A percentile compares a stretch with the other conserved stretches of the same genome.
Conservation (phyloP, 208 protist genomes). For the Crithidia acanthocephali region DNA sequence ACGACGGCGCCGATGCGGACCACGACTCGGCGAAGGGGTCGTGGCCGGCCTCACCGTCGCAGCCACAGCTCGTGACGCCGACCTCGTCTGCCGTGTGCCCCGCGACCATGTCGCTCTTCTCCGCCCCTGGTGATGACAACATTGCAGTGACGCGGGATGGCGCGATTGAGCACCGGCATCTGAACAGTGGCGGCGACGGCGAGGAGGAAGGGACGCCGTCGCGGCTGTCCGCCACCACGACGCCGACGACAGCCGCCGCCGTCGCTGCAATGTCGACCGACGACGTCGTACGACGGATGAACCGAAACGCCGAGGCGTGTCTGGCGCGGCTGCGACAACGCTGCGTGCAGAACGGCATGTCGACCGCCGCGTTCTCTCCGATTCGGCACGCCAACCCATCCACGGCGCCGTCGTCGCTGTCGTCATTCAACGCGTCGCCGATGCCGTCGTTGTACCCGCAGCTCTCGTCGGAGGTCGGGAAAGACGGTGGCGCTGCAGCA, state of each 20-base stretch:
- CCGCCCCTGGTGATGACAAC: not conserved
- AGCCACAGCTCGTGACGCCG: not conserved
- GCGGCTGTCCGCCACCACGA: not conserved
- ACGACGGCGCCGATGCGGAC: too few relatives aligned
- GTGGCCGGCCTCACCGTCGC: not conserved
- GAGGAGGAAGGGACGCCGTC: not conserved
- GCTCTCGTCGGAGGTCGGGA: not conserved
- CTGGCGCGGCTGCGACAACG: slow-evolving; percentile 28
- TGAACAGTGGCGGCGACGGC: not conserved
- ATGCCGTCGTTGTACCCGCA: not conserved
- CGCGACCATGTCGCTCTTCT: not conserved
- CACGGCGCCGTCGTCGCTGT: not conserved
- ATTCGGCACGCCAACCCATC: not conserved
- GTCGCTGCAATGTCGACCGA: not conserved
- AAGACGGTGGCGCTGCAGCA: too few relatives aligned
- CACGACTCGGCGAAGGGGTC: too few relatives aligned
- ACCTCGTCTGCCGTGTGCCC: not conserved
- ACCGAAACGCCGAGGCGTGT: slow-evolving; percentile 21
- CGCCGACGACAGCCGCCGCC: not conserved
- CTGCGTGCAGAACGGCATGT: slow-evolving; percentile 18
- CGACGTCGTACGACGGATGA: slow-evolving; percentile 3
- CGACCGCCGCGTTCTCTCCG: not conserved
- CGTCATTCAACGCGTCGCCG: not conserved
- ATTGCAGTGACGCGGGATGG: too few relatives aligned
- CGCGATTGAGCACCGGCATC: too few relatives aligned